Base-by-base conservation (phyloP, 805 yeast species). In the Yarrowia hollandica region DNA sequence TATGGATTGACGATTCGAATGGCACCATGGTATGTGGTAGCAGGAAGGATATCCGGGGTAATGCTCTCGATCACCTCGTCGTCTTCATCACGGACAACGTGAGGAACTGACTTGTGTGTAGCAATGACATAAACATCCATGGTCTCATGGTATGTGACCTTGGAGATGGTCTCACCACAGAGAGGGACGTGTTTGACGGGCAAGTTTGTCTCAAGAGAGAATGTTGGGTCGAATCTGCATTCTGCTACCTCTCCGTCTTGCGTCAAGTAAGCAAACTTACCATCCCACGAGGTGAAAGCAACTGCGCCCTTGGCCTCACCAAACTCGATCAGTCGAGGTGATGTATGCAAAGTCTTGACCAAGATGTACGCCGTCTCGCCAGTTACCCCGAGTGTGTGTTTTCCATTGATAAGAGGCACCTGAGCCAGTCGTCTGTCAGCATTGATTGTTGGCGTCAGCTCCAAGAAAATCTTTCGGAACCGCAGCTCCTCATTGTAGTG, bases 61-160 rank as follows among this genome's bases (percentile, higher is more conserved):
- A 76, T 67, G 0, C 92, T 95, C 9, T 81, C 82, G 42, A 86
- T 75, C 1, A 77, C 78, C 19, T 77, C 77, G 2, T 83, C 90
- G 62, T 88, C 96, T 66, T 88, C 96, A 66, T 88, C 95, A 14
- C 82, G 69, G 15, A 89, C 83, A 33, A 77, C 73, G 66, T 82
- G 91, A 1, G 83, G 84, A 21, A 82, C 76, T 33, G 81, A 81
- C 23, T 74, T 75, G 48, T 81, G 73, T 0, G 88, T 82, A 0
- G 92, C 82, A 0, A 86, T 75, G 5, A 86, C 75, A 65, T 79
- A 84, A 12, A 88, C 79, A 62, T 82, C 76, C 0, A 90, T 78
- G 5, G 76, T 71, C 63, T 84, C 86, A 71, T 89, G 94, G 66
- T 82, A 91, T 0, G 88, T 75, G 4, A 91, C 73, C 18, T 82